phyloP scores from a whole-genome alignment of 129 eudicot species.

The Oenanthe sinensis region DNA sequence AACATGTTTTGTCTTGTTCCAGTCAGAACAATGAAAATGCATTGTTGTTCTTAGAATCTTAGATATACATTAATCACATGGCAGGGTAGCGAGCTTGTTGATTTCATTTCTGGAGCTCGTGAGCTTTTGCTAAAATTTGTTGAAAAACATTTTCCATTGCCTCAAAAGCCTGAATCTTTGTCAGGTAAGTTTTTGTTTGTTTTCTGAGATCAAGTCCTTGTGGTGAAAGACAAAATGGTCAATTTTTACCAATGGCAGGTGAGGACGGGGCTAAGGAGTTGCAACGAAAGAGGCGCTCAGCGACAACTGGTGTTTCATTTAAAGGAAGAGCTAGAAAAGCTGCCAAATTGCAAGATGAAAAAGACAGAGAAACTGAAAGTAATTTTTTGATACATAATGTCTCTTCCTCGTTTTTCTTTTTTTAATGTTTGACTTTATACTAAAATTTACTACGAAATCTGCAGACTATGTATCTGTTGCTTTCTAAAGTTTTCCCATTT shows the following conservation, averaged over 20 bases:
- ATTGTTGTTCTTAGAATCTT: neutral
- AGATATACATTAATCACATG: neutral
- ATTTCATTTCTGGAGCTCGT: conserved; percentile 96
- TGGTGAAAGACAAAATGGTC: neutral
- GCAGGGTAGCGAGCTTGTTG: conserved; percentile 58
- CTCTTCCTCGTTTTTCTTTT: neutral
- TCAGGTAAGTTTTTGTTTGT: conserved; percentile 39
- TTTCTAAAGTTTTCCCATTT: neutral
- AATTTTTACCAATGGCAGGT: conserved; percentile 17
- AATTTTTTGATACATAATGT: conserved; percentile 10
- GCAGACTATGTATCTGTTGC: neutral
- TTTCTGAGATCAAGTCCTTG: neutral
- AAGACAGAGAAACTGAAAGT: conserved; percentile 45
- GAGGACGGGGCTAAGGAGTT: conserved; percentile 84
- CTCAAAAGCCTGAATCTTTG: conserved; percentile 85
- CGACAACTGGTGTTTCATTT: conserved; percentile 72
- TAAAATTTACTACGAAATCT: too few species aligned
- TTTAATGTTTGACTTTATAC: neutral
- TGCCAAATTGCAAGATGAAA: conserved; percentile 70
- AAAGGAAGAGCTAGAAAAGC: conserved; percentile 89
- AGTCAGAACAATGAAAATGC: neutral
- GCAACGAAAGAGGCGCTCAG: conserved; percentile 74
- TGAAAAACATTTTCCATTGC: conserved; percentile 89
- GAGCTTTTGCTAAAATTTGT: conserved; percentile 89
- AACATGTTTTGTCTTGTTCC: neutral